These are phyloP conservation scores for Pythium vanterpoolii DNA, from an alignment of 352 stramenopile genomes.

Conservation along the genomic window DNA sequence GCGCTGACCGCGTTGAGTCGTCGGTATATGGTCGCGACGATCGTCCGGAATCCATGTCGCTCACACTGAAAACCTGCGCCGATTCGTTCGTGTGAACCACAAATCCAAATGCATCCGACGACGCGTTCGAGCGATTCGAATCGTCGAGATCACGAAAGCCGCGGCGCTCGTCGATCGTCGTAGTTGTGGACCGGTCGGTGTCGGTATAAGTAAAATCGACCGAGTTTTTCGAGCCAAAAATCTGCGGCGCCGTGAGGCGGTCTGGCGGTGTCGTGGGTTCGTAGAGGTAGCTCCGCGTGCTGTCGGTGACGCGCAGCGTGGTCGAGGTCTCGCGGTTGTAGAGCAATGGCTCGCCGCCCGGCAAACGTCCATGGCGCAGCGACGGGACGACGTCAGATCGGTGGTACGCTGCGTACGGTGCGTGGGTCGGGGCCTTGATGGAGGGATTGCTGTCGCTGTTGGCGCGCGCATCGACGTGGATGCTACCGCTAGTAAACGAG, in stretches of 20 bases:
- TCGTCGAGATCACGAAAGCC: too few relatives aligned
- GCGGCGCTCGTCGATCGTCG: too few relatives aligned
- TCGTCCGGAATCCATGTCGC: neutral
- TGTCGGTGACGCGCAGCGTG: conserved; percentile 14
- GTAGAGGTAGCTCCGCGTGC: conserved; percentile 27
- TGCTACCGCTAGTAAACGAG: neutral
- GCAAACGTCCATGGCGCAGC: neutral
- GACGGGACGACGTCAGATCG: neutral
- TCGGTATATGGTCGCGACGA: neutral
- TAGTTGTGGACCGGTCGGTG: conserved; percentile 22
- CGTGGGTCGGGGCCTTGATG: conserved; percentile 4
- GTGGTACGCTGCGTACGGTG: conserved; percentile 4
- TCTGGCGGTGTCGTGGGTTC: conserved; percentile 5
- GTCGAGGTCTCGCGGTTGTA: conserved; percentile 32
- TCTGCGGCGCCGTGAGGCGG: conserved; percentile 3
- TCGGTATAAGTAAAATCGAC: conserved; percentile 39
- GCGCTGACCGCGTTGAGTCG: conserved; percentile 2
- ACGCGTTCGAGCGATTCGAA: conserved; percentile 9
- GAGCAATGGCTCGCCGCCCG: conserved; percentile 16
- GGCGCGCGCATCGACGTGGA: conserved; percentile 5
- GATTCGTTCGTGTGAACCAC: conserved; percentile 15
- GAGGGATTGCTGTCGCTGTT: conserved; percentile 3
- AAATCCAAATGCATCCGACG: conserved; percentile 7
- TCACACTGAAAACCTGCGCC: neutral
- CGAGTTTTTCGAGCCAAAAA: conserved; percentile 31